Percentiles rank a stretch among this genome's conserved stretches.
Conservation (phyloP, 768 basidiomycete genomes). For the Baorangia bicolor region DNA sequence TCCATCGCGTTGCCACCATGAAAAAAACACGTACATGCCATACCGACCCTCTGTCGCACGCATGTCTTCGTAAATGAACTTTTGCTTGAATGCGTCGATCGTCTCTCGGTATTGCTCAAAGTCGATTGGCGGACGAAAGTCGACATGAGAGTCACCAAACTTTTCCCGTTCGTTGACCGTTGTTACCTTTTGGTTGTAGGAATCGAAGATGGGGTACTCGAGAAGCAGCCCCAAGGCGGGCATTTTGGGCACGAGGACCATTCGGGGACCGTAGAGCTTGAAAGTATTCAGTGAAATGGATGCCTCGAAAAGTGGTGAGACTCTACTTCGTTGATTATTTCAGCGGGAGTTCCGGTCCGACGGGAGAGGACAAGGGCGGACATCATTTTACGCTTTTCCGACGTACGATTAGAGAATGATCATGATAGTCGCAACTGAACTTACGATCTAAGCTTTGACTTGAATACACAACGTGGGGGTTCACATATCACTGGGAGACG, state of each 20-base stretch:
- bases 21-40: conserved; percentile 58
- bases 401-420: conserved; percentile 8
- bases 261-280: conserved; percentile 74
- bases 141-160: conserved; percentile 50
- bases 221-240: conserved; percentile 91
- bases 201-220: conserved; percentile 80
- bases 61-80: conserved; percentile 85
- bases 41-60: conserved; percentile 76
- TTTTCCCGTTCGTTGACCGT: conserved; percentile 41
- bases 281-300: not conserved
- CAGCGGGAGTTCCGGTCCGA: conserved; percentile 71
- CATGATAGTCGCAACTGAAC: conserved; percentile 7
- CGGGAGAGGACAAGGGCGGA: conserved; percentile 75
- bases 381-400: conserved; percentile 92
- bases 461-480: conserved; percentile 22
- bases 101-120: conserved; percentile 63
- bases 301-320: not conserved
- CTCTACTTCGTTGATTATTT: conserved; percentile 70
- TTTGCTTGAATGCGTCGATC: conserved; percentile 82
- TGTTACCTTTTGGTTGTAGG: conserved; percentile 64
- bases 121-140: conserved; percentile 70
- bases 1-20: not conserved
- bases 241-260: conserved; percentile 90
- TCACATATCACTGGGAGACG: conserved; percentile 22
- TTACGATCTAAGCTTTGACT: conserved; percentile 29